These are phyloP conservation scores for Vigna radiata DNA, from an alignment of 306 rosid genomes.

Conservation along the genomic window DNA sequence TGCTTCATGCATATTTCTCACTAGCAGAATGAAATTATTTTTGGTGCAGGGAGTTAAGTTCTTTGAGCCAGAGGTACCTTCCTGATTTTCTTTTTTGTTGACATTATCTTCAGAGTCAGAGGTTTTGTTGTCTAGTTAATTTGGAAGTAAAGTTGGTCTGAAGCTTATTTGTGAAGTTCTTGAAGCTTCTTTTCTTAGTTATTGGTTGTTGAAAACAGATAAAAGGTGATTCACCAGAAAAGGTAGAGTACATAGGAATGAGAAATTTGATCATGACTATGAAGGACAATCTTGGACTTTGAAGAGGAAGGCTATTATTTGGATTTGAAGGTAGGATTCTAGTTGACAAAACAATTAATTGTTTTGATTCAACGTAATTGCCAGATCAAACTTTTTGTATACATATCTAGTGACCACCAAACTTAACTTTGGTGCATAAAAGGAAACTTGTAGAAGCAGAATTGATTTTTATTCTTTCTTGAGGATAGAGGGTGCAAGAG, in stretches of 20 bases:
- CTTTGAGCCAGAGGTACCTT: constrained; percentile 95
- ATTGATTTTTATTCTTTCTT: not conserved
- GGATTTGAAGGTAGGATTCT: constrained; percentile 81
- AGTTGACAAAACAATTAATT: constrained; percentile 17
- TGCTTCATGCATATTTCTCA: constrained; percentile 29
- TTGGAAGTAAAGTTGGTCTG: constrained; percentile 41
- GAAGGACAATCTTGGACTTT: constrained; percentile 78
- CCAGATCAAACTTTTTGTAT: constrained; percentile 17
- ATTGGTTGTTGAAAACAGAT: constrained; percentile 66
- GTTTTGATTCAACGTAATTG: constrained; percentile 27
- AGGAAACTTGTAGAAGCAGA: constrained; percentile 1
- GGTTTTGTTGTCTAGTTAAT: constrained; percentile 38
- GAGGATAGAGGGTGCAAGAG: not conserved
- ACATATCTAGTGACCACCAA: not conserved
- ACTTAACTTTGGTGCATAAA: constrained; percentile 29
- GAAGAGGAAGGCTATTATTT: constrained; percentile 69
- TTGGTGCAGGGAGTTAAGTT: constrained; percentile 89
- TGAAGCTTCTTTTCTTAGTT: constrained; percentile 19
- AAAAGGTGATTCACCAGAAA: constrained; percentile 96
- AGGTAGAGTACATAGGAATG: constrained; percentile 91
- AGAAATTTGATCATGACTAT: constrained; percentile 81
- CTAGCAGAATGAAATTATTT: constrained; percentile 41
- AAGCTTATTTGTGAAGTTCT: constrained; percentile 25
- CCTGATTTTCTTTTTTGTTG: constrained; percentile 45
- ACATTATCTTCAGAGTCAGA: constrained; percentile 39